A percentile compares a stretch with the other conserved stretches of the same genome.
Evolutionary conservation across 345 rosid species (phyloP).

Genomic region (Kandelia obovata): DNA sequence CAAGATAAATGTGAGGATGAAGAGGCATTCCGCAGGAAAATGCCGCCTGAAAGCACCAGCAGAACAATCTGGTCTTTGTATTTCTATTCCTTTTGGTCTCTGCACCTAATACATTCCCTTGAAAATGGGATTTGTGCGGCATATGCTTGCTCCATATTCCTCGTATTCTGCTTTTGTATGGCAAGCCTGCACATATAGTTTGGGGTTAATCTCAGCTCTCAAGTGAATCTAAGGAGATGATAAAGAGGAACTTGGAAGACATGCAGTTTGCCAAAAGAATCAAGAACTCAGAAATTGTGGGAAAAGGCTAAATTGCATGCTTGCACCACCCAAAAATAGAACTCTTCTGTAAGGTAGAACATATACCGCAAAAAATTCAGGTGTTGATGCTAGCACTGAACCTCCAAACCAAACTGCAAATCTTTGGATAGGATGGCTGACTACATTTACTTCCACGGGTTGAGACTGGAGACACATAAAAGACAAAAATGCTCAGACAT

Average conservation of each 20-base stretch:
- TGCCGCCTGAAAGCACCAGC: neutral
- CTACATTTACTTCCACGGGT: conserved; percentile 93
- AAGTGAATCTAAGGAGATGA: neutral
- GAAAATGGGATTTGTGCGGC: conserved; percentile 98
- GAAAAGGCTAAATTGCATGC: neutral
- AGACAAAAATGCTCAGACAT: neutral
- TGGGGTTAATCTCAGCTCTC: too few species aligned
- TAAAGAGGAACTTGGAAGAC: neutral
- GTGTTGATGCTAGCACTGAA: conserved; percentile 96
- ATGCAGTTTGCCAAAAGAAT: neutral
- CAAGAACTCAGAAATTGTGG: neutral
- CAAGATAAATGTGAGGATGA: neutral
- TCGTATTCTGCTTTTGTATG: conserved; percentile 97
- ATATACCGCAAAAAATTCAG: conserved; percentile 83
- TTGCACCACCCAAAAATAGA: conserved; percentile 7
- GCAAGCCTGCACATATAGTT: conserved; percentile 57
- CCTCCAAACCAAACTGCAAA: conserved; percentile 99
- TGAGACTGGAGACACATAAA: conserved; percentile 46
- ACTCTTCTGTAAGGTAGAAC: conserved; percentile 6
- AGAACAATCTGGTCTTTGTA: neutral
- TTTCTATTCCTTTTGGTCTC: conserved; percentile 6
- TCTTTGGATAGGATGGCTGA: conserved; percentile 91
- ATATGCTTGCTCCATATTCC: conserved; percentile 95
- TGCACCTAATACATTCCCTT: conserved; percentile 88
- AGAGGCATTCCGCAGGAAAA: neutral